A percentile compares a stretch with the other conserved stretches of the same genome.
phyloP scores from a whole-genome alignment of 2,329 filamentous ascomycete genomes.

The Cladosporium austrohemisphaericum region DNA sequence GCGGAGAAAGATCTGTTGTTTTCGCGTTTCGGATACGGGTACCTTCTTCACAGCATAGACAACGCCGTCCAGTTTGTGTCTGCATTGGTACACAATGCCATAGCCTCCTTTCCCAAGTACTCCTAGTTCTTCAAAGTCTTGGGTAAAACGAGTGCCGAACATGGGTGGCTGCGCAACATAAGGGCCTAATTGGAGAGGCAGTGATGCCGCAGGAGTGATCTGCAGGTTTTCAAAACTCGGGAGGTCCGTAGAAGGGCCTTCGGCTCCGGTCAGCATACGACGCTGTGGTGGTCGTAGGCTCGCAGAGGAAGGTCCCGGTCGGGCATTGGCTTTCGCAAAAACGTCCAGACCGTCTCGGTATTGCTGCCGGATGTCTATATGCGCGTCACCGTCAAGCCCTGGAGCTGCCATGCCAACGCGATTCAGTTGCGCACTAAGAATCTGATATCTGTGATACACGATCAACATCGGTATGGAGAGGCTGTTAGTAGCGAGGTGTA shows the following conservation, averaged over 20 bases:
- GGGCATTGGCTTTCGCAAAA: background rate
- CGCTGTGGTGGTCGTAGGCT: constrained; percentile 2
- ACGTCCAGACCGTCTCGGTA: constrained; percentile 39
- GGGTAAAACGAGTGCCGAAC: constrained; percentile 42
- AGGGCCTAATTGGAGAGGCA: background rate
- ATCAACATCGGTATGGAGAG: background rate
- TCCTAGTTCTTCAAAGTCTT: constrained; percentile 52
- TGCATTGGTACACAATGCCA: constrained; percentile 60
- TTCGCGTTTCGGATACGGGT: constrained; percentile 35
- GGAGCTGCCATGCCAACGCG: constrained; percentile 34
- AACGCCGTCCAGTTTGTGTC: constrained; percentile 58
- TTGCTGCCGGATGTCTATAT: constrained; percentile 32
- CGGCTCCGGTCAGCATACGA: background rate
- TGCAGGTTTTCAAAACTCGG: background rate
- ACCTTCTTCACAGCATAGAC: constrained; percentile 66
- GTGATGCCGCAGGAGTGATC: background rate
- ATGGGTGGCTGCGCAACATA: constrained; percentile 9
- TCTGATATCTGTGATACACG: constrained; percentile 35
- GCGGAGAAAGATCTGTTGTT: constrained; percentile 50
- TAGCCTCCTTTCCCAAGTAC: constrained; percentile 63
- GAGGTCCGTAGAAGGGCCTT: background rate
- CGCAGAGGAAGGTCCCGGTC: background rate
- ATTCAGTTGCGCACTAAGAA: constrained; percentile 36
- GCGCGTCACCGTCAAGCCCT: constrained; percentile 36
- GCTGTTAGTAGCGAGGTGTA: too few relatives aligned